Conservation (phyloP, 345 rosid genomes). For the Alliaria petiolata region DNA sequence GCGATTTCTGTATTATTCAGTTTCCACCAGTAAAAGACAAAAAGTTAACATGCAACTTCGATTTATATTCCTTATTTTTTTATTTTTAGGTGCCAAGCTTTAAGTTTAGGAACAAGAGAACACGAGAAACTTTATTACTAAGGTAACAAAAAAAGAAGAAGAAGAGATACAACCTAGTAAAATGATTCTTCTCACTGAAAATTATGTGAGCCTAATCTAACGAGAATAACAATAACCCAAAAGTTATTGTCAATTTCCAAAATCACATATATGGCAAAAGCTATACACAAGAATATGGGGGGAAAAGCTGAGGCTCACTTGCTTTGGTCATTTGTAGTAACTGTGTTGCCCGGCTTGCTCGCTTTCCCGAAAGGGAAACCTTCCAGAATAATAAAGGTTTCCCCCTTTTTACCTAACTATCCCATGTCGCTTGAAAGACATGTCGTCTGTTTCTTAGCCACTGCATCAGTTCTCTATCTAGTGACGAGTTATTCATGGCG, state of each 20-base stretch:
- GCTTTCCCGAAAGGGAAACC: slow-evolving; percentile 24
- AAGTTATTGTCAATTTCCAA: slow-evolving; percentile 14
- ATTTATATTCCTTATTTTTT: not conserved
- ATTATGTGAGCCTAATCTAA: slow-evolving; percentile 30
- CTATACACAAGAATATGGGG: slow-evolving; percentile 30
- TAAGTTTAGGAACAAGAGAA: slow-evolving; percentile 11
- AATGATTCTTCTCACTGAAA: slow-evolving; percentile 6
- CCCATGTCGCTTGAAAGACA: slow-evolving; percentile 74
- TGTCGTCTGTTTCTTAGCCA: slow-evolving; percentile 84
- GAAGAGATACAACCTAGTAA: slow-evolving; percentile 6
- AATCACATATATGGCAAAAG: slow-evolving; percentile 28
- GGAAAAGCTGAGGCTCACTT: slow-evolving; percentile 15
- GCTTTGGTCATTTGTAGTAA: slow-evolving; percentile 20
- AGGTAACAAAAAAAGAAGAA: no score
- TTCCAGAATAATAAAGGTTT: not conserved
- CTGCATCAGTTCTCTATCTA: slow-evolving; percentile 82
- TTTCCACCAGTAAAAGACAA: not conserved
- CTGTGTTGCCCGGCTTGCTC: not conserved
- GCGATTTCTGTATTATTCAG: no score
- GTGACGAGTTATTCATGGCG: slow-evolving; percentile 40
- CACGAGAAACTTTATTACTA: slow-evolving; percentile 6
- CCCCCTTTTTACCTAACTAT: slow-evolving; percentile 32
- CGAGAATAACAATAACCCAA: slow-evolving; percentile 24
- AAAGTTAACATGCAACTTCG: not conserved
- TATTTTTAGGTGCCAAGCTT: not conserved